These are phyloP conservation scores for Crotalaria pallida DNA, from an alignment of 306 rosid species.

Conservation along the genomic window DNA sequence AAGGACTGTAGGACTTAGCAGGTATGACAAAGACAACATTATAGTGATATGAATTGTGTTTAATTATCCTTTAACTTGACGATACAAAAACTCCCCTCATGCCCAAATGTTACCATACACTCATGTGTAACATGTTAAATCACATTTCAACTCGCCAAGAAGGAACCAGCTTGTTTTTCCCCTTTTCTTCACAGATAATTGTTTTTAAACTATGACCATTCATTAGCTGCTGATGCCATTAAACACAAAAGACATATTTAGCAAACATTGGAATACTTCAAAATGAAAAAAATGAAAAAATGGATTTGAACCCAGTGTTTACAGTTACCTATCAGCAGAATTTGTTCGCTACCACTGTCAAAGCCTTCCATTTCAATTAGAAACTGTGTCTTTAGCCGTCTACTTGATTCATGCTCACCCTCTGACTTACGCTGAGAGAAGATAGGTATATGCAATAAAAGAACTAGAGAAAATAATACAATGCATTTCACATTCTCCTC, in stretches of 20 bases:
- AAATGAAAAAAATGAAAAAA: neutral
- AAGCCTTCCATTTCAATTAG: conserved; percentile 99
- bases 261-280: neutral
- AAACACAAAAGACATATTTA: neutral
- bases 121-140: neutral
- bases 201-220: neutral
- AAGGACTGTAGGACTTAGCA: neutral
- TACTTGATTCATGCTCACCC: conserved; percentile 97
- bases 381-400: conserved; percentile 94
- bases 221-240: neutral
- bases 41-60: neutral
- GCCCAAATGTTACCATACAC: neutral
- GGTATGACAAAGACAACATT: neutral
- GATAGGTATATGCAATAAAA: conserved; percentile 19
- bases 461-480: neutral
- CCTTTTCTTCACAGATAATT: neutral
- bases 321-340: conserved; percentile 80
- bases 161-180: neutral
- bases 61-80: neutral
- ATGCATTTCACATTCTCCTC: neutral
- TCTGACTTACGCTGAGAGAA: conserved; percentile 85
- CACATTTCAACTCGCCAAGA: neutral
- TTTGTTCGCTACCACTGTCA: conserved; percentile 76
- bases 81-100: neutral
- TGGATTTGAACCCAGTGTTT: conserved; percentile 7